A percentile compares a stretch with the other conserved stretches of the same genome.
Evolutionary conservation across 495 filamentous ascomycete genomes (phyloP).

Genomic region (Daldinia decipiens): DNA sequence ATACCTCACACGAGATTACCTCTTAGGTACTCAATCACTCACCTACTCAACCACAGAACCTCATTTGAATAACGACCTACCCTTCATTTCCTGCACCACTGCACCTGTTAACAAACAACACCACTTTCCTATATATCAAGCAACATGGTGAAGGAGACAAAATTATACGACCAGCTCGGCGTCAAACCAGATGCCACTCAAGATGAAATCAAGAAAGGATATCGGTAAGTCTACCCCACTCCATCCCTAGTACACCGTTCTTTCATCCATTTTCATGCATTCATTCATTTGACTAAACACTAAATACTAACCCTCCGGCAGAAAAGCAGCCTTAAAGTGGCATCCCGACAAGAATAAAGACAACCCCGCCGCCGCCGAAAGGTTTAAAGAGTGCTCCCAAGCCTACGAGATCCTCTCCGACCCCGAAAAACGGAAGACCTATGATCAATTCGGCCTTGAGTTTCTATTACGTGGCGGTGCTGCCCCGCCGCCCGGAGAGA

Average conservation of each 20-base stretch:
- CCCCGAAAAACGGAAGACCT: constrained; percentile 94
- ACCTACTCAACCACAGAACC: no score
- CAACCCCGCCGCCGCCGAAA: constrained; percentile 82
- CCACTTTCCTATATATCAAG: background rate
- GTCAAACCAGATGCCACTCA: constrained; percentile 81
- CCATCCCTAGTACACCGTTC: constrained; percentile 12
- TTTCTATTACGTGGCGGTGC: constrained; percentile 87
- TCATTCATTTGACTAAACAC: no score
- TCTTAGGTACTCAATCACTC: constrained; percentile 1
- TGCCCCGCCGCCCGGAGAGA: constrained; percentile 69
- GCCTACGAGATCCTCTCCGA: constrained; percentile 98
- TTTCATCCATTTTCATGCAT: background rate
- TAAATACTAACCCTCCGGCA: constrained; percentile 49
- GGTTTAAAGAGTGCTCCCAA: constrained; percentile 95
- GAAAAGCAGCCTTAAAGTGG: constrained; percentile 88
- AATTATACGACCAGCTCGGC: constrained; percentile 81
- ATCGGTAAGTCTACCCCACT: constrained; percentile 68
- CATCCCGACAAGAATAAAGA: constrained; percentile 99
- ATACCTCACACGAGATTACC: background rate
- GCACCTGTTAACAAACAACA: constrained; percentile 13
- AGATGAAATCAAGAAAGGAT: constrained; percentile 98
- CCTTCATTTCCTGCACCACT: background rate
- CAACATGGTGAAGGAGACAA: constrained; percentile 87
- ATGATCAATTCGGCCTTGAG: constrained; percentile 94
- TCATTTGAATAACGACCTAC: background rate